These are phyloP conservation scores for Hemileccinum rubropunctum DNA, from an alignment of 768 basidiomycete genomes.

Conservation along the genomic window DNA sequence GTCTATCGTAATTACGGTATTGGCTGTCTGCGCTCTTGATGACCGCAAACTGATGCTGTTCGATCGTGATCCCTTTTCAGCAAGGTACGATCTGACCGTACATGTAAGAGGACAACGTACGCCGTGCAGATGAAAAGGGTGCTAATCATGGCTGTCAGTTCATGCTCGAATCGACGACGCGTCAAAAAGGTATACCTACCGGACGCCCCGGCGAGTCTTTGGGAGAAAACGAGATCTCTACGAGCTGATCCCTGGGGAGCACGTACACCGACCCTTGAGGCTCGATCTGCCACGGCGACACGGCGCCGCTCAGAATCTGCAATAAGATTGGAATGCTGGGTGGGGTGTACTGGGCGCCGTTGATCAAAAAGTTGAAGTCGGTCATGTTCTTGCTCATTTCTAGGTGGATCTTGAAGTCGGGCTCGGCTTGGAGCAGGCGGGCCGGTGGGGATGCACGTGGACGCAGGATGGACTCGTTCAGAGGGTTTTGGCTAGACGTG, in stretches of 20 bases:
- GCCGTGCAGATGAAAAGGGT: constrained; percentile 22
- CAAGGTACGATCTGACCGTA: no score
- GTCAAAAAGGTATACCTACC: constrained; percentile 21
- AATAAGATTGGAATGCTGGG: constrained; percentile 16
- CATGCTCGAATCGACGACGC: background rate
- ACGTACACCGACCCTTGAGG: constrained; percentile 13
- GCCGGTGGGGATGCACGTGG: constrained; percentile 10
- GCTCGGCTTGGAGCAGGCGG: constrained; percentile 10
- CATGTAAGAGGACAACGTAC: constrained; percentile 3
- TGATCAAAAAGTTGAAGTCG: constrained; percentile 12
- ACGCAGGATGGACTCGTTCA: constrained; percentile 18
- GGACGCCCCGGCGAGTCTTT: constrained; percentile 22
- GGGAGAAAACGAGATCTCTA: constrained; percentile 16
- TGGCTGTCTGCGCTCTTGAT: constrained; percentile 38
- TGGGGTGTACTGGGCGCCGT: constrained; percentile 11
- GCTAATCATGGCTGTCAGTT: constrained; percentile 1
- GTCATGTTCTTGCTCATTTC: constrained; percentile 12
- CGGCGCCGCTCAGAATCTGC: constrained; percentile 20
- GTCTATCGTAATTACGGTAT: constrained; percentile 42
- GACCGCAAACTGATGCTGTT: constrained; percentile 40
- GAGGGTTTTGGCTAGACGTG: background rate
- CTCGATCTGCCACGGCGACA: constrained; percentile 5
- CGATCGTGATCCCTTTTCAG: no score
- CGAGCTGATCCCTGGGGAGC: constrained; percentile 13
- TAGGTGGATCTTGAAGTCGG: constrained; percentile 19